Evolutionary conservation across 495 filamentous ascomycete genomes (phyloP).

Genomic region (Chlorociboria aeruginascens): DNA sequence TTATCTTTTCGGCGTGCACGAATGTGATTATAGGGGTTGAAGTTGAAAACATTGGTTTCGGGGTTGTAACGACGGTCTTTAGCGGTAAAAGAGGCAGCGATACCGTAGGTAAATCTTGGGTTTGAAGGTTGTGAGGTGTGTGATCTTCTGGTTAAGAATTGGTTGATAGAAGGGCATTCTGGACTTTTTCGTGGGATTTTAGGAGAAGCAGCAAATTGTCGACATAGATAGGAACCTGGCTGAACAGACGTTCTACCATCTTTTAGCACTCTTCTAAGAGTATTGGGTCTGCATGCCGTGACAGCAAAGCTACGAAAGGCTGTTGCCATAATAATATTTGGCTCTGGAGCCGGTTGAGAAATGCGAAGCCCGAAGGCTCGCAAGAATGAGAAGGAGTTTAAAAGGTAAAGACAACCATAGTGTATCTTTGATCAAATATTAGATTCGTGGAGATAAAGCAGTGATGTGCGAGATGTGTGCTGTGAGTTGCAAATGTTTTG

Average conservation of each 20-base stretch:
- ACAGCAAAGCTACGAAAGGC: constrained; percentile 5
- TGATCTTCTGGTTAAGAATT: background rate
- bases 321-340: constrained; percentile 2
- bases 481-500: background rate
- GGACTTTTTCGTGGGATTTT: background rate
- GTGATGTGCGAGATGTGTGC: background rate
- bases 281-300: constrained; percentile 1
- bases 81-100: constrained; percentile 60
- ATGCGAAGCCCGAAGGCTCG: constrained; percentile 12
- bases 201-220: background rate
- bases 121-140: constrained; percentile 2
- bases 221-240: background rate
- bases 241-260: background rate
- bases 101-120: constrained; percentile 45
- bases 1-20: constrained; percentile 37
- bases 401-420: background rate
- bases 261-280: background rate
- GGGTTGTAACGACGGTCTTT: constrained; percentile 69
- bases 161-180: background rate
- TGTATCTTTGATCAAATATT: background rate
- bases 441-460: background rate
- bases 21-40: constrained; percentile 52
- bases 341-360: background rate
- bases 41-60: constrained; percentile 58
- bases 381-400: background rate